Base-by-base conservation (phyloP, 495 filamentous ascomycete genomes). In the Talaromyces wortmannii region DNA sequence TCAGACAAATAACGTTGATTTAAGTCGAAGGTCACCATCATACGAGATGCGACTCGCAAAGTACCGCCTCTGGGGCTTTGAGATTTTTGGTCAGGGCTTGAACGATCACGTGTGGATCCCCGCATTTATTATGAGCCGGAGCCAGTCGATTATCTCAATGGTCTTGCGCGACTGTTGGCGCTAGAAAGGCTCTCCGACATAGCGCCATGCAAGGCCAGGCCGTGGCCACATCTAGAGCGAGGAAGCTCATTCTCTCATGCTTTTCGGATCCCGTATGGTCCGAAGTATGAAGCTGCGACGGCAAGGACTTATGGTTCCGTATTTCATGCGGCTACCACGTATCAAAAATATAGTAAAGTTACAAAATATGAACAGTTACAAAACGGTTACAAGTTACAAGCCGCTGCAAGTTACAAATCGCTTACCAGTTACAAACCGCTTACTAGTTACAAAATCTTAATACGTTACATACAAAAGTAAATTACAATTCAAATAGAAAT, bases 21-120 rank as follows among this genome's bases (percentile, higher is more conserved):
- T 89, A 45, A 81, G 75, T 8, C 79, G 86, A 5, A 80, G 86
- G 31, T 87, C 83, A 31, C 85, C 85, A 1, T 87, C 85, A 0
- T 89, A 88, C 61, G 86, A 89, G 59, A 88, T 82, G 58, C 81
- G 86, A 13, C 74, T 89, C 23, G 83, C 84, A 7, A 89, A 89
- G 65, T 89, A 88, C 63, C 81, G 79, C 48, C 85, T 82, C 61
- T 70, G 85, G 10, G 82, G 83, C 8, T 89, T 89, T 50, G 86
- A 89, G 62, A 77, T 88, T 8, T 83, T 63, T 89, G 83, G 78
- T 72, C 78, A 2, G 71, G 79, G 13, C 73, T 89, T 17, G 83
- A 88, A 50, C 80, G 86, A 18, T 73, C 76, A 16, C 75, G 77
- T 10, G 71, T 89, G 43, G 86, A 88, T n/a, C 60, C 86, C 86